Base-by-base conservation (phyloP, 2,329 filamentous ascomycete genomes). In the Penicillium sp. region DNA sequence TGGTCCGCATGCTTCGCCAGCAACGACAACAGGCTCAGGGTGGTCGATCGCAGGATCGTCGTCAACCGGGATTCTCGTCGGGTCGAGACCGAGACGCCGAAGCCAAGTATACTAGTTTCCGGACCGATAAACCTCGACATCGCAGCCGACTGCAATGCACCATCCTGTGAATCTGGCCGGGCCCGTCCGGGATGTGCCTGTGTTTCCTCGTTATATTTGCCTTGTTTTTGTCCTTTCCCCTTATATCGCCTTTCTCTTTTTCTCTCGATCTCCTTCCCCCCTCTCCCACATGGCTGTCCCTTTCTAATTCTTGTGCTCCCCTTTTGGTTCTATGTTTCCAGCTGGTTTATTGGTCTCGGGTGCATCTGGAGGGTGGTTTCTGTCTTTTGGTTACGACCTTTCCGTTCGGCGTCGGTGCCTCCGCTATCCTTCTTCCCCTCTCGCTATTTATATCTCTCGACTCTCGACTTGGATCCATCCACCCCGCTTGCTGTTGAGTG, bases 1-100 rank as follows among this genome's bases (percentile, higher is more conserved):
- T 99, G 7, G 94, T 97, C 51, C 83, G 94, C 64, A 90, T 94
- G 73, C 80, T 99, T 62, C 87, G 94, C 65, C 86, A 90, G 66
- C 92, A 96, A 76, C 84, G 91, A 67, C 87, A 91, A 63, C 74
- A 76, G 59, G 70, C 71, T 55, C 72, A 71, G 29, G 66, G 67
- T 13, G 67, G 69, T 14, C 68, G 71, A 48, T 51, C 65, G 16
- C 67, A 71, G 44, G 73, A 75, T 54, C 69, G 72, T 52, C 69
- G 74, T 52, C 63, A 65, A 39, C 70, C 73, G 23, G 72, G 71
- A 23, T 67, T 75, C 24, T 60, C 65, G 23, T 48, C 67, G 4
- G 69, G 72, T 24, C 60, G 71, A 49, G 72, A 75, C 54, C 69
- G 71, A 19, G 69, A 74, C 36, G 67, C 69, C 21, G 71, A 67